These are phyloP conservation scores for Brettanomyces nanus DNA, from an alignment of 805 yeast genomes.

Conservation along the genomic window DNA sequence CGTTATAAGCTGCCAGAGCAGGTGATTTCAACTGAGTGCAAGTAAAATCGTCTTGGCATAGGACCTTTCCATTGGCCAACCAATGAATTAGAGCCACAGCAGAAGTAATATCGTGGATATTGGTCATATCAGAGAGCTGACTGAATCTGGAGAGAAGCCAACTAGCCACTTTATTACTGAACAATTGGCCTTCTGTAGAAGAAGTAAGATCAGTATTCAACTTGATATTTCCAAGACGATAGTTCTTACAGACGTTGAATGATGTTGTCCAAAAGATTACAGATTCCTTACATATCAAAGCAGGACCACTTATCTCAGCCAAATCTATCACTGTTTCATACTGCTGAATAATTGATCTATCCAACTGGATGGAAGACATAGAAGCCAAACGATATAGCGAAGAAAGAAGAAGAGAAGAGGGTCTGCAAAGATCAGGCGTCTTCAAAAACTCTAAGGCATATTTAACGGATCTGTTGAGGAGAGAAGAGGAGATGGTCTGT, in stretches of 20 bases:
- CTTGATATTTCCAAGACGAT: conserved; percentile 24
- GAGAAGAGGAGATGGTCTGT: neutral
- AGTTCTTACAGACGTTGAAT: conserved; percentile 27
- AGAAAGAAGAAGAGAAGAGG: conserved; percentile 28
- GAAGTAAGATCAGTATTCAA: conserved; percentile 4
- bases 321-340: conserved; percentile 43
- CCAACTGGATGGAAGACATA: conserved; percentile 16
- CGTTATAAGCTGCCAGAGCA: conserved; percentile 1
- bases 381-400: conserved; percentile 4
- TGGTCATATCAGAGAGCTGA: conserved; percentile 1
- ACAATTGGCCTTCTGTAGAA: conserved; percentile 7
- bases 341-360: conserved; percentile 35
- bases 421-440: conserved; percentile 16
- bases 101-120: conserved; percentile 4
- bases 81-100: conserved; percentile 7
- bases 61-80: too few species aligned
- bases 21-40: too few species aligned
- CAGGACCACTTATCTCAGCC: conserved; percentile 58
- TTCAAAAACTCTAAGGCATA: conserved; percentile 31
- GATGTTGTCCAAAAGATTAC: conserved; percentile 46
- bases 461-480: conserved; percentile 4
- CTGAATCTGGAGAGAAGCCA: conserved; percentile 33
- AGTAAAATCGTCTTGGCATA: too few species aligned
- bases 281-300: conserved; percentile 35
- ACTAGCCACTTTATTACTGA: conserved; percentile 27